A percentile compares a stretch with the other conserved stretches of the same genome.
Conservation (phyloP, 345 rosid genomes). For the Sonneratia alba region DNA sequence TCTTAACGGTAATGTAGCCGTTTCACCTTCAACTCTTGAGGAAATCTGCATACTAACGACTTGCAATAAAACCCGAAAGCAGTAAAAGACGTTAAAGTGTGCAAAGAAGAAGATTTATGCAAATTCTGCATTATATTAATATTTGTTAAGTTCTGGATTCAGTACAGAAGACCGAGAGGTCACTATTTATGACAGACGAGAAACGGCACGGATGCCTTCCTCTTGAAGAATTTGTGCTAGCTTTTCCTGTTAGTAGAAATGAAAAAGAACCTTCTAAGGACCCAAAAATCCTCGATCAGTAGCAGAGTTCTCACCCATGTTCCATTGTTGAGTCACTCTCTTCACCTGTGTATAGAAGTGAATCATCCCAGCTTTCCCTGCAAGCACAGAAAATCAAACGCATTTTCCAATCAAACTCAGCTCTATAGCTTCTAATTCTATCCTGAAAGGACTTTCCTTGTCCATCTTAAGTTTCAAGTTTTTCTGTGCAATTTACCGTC, state of each 20-base stretch:
- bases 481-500: conserved; percentile 27
- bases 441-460: neutral
- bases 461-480: neutral
- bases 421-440: neutral
- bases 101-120: no score
- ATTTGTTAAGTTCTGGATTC: no score
- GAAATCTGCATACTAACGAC: neutral
- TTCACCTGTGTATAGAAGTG: conserved; percentile 49
- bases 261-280: neutral
- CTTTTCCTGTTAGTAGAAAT: neutral
- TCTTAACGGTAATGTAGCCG: neutral
- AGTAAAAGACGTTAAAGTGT: no score
- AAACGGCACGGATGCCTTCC: neutral
- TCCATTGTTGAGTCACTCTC: conserved; percentile 49
- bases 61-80: neutral
- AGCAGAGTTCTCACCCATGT: conserved; percentile 12
- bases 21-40: neutral
- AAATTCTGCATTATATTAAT: no score
- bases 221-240: neutral
- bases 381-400: neutral
- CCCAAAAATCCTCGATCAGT: conserved; percentile 1
- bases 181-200: neutral
- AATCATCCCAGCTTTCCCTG: conserved; percentile 39
- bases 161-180: neutral
- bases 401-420: neutral